phyloP scores from a whole-genome alignment of 768 basidiomycete species.

The Agrocybe pediades region DNA sequence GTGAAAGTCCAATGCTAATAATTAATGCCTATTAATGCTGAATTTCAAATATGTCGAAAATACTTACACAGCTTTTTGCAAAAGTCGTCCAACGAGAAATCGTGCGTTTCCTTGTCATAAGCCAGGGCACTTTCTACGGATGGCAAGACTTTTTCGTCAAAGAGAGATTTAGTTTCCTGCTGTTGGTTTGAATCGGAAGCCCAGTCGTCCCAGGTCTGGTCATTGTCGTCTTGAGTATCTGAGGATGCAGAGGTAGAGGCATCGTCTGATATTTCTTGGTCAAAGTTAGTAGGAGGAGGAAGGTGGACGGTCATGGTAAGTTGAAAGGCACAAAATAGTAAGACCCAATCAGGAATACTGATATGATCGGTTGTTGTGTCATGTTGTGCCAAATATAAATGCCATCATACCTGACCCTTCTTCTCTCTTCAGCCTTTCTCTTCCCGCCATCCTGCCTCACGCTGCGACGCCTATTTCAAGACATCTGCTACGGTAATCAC shows the following conservation, averaged over 20 bases:
- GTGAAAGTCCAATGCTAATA: conserved; percentile 74
- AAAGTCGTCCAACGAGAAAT: conserved; percentile 60
- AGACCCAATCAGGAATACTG: conserved; percentile 18
- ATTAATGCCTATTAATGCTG: background rate
- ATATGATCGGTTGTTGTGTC: conserved; percentile 8
- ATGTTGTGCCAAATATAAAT: conserved; percentile 6
- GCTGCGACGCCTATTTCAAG: background rate
- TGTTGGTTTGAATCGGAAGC: conserved; percentile 62
- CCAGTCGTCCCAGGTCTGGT: conserved; percentile 82
- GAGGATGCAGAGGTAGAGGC: conserved; percentile 13
- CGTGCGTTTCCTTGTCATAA: conserved; percentile 61
- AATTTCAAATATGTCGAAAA: background rate
- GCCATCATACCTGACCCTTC: background rate
- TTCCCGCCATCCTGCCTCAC: background rate
- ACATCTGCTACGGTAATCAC: background rate
- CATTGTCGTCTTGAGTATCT: conserved; percentile 40
- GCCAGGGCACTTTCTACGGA: conserved; percentile 59
- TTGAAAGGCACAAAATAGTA: conserved; percentile 13
- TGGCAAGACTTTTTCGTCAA: conserved; percentile 64
- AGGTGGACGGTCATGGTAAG: conserved; percentile 41
- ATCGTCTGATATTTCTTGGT: conserved; percentile 20
- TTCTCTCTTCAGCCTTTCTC: background rate
- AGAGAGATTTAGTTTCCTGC: conserved; percentile 68
- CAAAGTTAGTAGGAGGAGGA: conserved; percentile 27
- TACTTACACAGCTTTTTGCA: conserved; percentile 58